Evolutionary conservation across 2,329 filamentous ascomycete species (phyloP), one percentile per base, ranked within the genome.

Genomic region (Nigrospora sphaerica): DNA sequence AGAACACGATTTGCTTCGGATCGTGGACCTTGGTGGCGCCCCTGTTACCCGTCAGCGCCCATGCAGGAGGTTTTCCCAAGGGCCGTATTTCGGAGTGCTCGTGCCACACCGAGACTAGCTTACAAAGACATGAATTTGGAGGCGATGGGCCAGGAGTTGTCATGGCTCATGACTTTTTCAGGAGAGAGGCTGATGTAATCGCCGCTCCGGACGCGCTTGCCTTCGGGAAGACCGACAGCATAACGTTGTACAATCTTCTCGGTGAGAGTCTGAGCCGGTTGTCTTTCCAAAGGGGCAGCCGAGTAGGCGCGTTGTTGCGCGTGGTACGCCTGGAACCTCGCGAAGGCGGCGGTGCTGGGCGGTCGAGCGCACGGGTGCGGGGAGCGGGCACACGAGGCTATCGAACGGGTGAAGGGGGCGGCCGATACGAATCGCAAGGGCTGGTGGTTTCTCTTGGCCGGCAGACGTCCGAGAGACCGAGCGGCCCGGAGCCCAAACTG

Each of bases 81-180:
- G 7, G 23, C 6, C 19, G 19, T 23, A 6, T 10, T 28, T 28
- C 23, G 23, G 23, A 28, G 23, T 9, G 2, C 23, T 28, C 7
- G 23, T 9, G 23, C 23, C 7, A 28, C 7, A 5, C 23, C 10
- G 23, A 10, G 23, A 6, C 5, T 6, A 9, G 23, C 23, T 28
- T 28, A 28, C 23, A 28, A 28, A 28, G 81, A 83, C 81, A 88
- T 86, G 69, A 91, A 92, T 66, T 92, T 93, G 38, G 62, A 52
- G 0, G 82, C 81, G 1, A 93, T 80, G 0, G 88, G 85, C 78
- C 79, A 87, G 2, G 81, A 82, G 61, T 93, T 95, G 64, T 93
- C 86, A 68, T 95, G 91, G 0, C 87, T 90, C 86, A 95, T 91
- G 67, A 83, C 87, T 48, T 78, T 75, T 51, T 85, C 75, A 1